Base-by-base conservation (phyloP, 306 rosid genomes). In the Hippophae rhamnoides region DNA sequence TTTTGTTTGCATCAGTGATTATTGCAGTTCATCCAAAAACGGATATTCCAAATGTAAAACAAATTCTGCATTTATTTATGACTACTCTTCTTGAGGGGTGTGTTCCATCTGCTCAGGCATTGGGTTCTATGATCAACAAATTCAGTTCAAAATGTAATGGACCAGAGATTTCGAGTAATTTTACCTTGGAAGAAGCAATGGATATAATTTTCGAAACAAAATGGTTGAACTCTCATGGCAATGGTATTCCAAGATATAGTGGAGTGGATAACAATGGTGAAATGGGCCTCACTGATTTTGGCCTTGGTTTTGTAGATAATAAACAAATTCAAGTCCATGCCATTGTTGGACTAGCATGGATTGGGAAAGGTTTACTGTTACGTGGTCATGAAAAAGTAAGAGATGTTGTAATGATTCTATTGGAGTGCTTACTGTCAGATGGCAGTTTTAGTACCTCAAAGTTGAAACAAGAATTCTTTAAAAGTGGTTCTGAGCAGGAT, bases 51-150 rank as follows among this genome's bases (percentile, higher is more conserved):
- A 77, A 81, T 71, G 64, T 67, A 45, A 78, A 79, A 75, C 76
- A 48, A 62, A 63, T 87, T 55, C 56, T 86, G 62, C 80, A 56
- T 76, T 72, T 87, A 54, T 84, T 92, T 78, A 73, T 83, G 65
- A 49, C 68, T 25, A 56, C 79, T 65, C 78, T 85, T 58, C 84
- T 82, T 52, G 69, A 65, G 79, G 98, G 96, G 67, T 75, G 74
- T 71, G 83, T 83, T 74, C 79, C 87, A 64, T 90, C 74, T 47
- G 95, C 93, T 64, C 95, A 92, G 69, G 98, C 98, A 52, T 77
- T 82, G 85, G 98, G 96, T 75, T 87, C 98, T 70, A 71, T 92
- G 65, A 63, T 87, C 58, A 92, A 92, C 85, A 92, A 92, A 73
- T 67, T 81, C 68, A 74, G 73, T 74, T 48, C 76, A 43, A 78